Evolutionary conservation across 1,284 basidiomycete genomes (phyloP).

Genomic region (Mrakiaceae sp.): DNA sequence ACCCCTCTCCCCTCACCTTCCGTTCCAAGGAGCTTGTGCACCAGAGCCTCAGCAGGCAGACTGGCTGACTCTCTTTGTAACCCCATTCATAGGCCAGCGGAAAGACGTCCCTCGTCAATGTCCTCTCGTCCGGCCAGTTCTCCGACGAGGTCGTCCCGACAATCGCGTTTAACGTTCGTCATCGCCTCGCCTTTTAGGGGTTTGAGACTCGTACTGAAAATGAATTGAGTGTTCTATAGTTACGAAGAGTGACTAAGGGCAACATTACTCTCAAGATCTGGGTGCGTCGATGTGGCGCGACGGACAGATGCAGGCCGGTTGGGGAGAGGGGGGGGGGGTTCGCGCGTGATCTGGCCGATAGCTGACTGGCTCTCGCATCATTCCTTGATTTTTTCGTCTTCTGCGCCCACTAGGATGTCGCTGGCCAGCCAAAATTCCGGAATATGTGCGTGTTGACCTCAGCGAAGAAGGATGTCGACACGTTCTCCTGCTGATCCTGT

Average conservation of each 20-base stretch:
- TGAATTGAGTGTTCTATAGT: neutral
- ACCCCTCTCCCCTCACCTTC: conserved; percentile 17
- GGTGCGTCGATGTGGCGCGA: conserved; percentile 39
- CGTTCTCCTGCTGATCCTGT: neutral
- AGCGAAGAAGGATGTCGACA: neutral
- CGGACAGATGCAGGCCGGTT: neutral
- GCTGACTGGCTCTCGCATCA: conserved; percentile 15
- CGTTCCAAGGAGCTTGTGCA: too few relatives aligned
- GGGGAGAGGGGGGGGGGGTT: conserved; percentile 33
- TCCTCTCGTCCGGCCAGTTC: conserved; percentile 82
- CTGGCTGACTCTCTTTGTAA: neutral
- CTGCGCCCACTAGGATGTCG: conserved; percentile 15
- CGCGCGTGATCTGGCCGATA: conserved; percentile 21
- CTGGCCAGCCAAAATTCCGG: conserved; percentile 85
- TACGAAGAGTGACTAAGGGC: conserved; percentile 57
- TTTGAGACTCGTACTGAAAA: neutral
- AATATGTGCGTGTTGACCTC: conserved; percentile 37
- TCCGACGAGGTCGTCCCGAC: conserved; percentile 90
- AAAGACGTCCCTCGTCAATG: conserved; percentile 52
- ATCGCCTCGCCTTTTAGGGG: neutral
- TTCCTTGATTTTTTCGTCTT: neutral
- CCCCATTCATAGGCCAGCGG: conserved; percentile 1
- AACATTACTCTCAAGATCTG: conserved; percentile 88
- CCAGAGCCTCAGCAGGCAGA: too few relatives aligned
- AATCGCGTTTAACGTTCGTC: conserved; percentile 65